Evolutionary conservation across 176 grass and related monocot genomes (phyloP).

Genomic region (Panicum miliaceum): DNA sequence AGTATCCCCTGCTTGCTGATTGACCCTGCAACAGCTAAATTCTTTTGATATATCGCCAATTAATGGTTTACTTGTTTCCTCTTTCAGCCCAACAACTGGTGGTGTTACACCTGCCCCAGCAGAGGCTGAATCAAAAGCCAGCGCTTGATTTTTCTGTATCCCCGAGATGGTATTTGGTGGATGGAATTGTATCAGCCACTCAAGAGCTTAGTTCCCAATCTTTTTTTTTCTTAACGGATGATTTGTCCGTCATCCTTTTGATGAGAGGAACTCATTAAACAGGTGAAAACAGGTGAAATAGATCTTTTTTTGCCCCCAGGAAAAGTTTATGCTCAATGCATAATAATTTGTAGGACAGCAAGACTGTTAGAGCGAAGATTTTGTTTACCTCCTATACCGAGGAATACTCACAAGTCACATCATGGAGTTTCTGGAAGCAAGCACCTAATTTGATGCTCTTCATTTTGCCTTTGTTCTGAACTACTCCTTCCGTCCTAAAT

Average conservation of each 20-base stretch:
- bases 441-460: neutral
- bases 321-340: constrained; percentile 45
- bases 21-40: neutral
- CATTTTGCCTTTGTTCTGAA: neutral
- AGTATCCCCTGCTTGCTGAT: constrained; percentile 43
- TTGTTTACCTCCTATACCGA: constrained; percentile 40
- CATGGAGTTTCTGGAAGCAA: constrained; percentile 11
- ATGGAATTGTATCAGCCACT: constrained; percentile 42
- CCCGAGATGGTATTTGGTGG: constrained; percentile 31
- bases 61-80: constrained; percentile 16
- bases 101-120: constrained; percentile 66
- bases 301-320: constrained; percentile 37
- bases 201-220: constrained; percentile 37
- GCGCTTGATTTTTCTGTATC: constrained; percentile 59
- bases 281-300: constrained; percentile 34
- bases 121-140: constrained; percentile 47
- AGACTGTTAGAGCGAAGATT: constrained; percentile 47
- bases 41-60: constrained; percentile 16
- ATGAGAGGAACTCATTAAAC: constrained; percentile 79
- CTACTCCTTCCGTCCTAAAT: no score
- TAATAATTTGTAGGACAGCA: constrained; percentile 66
- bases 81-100: constrained; percentile 85
- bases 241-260: constrained; percentile 58
- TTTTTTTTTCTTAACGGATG: constrained; percentile 62
- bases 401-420: constrained; percentile 20